Evolutionary conservation across 345 rosid genomes (phyloP).

Genomic region (Excoecaria agallocha): DNA sequence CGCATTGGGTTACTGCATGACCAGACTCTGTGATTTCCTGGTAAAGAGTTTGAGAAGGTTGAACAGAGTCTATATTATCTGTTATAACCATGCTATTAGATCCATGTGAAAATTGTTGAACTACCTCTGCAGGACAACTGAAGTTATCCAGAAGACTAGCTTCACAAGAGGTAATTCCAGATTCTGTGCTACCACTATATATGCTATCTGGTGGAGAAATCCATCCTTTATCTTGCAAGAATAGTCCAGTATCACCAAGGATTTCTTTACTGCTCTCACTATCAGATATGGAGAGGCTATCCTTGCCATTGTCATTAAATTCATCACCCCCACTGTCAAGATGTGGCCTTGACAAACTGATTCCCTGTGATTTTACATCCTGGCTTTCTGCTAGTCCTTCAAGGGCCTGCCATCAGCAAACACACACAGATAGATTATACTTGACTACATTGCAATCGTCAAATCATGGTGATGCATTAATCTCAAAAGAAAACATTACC

Average conservation of each 20-base stretch:
- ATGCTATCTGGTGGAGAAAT: conserved; percentile 82
- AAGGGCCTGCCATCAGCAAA: conserved; percentile 48
- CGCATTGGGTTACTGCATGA: conserved; percentile 21
- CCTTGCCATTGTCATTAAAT: conserved; percentile 41
- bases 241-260: conserved; percentile 32
- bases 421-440: not conserved
- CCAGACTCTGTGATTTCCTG: conserved; percentile 26
- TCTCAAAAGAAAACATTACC: conserved; percentile 33
- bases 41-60: conserved; percentile 39
- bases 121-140: conserved; percentile 34
- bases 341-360: conserved; percentile 49
- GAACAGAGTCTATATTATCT: conserved; percentile 22
- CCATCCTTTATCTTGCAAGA: conserved; percentile 64
- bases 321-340: conserved; percentile 41
- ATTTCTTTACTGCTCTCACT: conserved; percentile 41
- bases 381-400: conserved; percentile 73
- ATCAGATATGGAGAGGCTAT: conserved; percentile 40
- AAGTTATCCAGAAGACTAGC: conserved; percentile 39
- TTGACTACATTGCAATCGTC: not conserved
- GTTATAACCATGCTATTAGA: conserved; percentile 24
- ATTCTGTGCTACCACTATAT: conserved; percentile 52
- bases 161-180: conserved; percentile 40
- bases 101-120: conserved; percentile 27
- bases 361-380: conserved; percentile 55
- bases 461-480: conserved; percentile 10